Conservation (phyloP, 2,329 filamentous ascomycete species). For the Neofusicoccum sp. region DNA sequence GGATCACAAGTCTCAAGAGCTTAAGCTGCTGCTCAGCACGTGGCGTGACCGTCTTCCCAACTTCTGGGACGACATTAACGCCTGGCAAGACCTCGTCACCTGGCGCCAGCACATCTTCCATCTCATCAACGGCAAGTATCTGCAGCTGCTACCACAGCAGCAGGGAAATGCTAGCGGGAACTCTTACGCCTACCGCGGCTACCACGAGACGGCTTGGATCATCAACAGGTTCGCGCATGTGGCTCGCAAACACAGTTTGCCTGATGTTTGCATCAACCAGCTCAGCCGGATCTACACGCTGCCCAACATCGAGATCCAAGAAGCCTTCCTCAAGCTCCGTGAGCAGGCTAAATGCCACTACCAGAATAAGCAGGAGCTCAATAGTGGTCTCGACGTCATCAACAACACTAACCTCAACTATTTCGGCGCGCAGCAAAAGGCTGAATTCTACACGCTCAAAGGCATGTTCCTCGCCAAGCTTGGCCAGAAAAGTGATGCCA, state of each 20-base stretch:
- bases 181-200: constrained; percentile 93
- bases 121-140: constrained; percentile 91
- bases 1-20: constrained; percentile 90
- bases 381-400: constrained; percentile 92
- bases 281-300: constrained; percentile 97
- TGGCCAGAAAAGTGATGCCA: constrained; percentile 84
- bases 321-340: constrained; percentile 96
- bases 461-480: constrained; percentile 98
- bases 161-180: constrained; percentile 81
- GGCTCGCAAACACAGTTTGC: constrained; percentile 91
- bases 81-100: constrained; percentile 99
- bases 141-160: constrained; percentile 76
- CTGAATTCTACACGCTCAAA: constrained; percentile 98
- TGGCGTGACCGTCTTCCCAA: constrained; percentile 97
- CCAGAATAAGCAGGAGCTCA: constrained; percentile 89
- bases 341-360: constrained; percentile 99
- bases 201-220: constrained; percentile 99
- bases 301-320: constrained; percentile 98
- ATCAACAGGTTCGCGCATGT: constrained; percentile 99
- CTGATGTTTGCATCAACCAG: constrained; percentile 96
- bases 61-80: constrained; percentile 98
- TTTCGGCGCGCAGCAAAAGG: constrained; percentile 93
- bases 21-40: constrained; percentile 88
- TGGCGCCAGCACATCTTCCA: constrained; percentile 99
- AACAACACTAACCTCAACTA: constrained; percentile 99